A percentile compares a stretch with the other conserved stretches of the same genome.
Conservation (phyloP, 208 protist genomes). For the Trichomonas gallinae region DNA sequence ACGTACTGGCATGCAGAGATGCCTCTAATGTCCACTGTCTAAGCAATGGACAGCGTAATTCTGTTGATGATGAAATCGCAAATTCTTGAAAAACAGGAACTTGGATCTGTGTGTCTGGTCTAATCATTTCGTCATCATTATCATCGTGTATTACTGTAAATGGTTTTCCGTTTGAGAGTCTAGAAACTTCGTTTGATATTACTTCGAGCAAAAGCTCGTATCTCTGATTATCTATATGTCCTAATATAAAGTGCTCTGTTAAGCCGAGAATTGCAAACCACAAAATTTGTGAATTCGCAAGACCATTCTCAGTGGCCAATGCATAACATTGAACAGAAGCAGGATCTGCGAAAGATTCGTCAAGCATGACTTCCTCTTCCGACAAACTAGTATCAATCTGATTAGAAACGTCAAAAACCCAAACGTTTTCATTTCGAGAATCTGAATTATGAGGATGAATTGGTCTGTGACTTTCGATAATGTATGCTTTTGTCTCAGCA, state of each 20-base stretch:
- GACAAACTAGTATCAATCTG: not conserved
- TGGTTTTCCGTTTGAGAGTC: not conserved
- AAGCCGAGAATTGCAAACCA: conserved; percentile 7
- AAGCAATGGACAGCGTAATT: not conserved
- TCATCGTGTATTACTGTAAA: not conserved
- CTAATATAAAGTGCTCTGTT: not conserved
- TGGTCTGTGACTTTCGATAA: not conserved
- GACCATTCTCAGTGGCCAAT: not conserved
- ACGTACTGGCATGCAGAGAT: not conserved
- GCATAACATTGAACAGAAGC: not conserved
- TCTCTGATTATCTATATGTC: not conserved
- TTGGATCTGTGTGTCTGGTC: not conserved
- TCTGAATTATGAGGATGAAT: not conserved
- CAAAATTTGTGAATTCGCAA: not conserved
- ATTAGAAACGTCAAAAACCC: not conserved
- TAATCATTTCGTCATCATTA: not conserved
- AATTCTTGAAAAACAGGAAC: not conserved
- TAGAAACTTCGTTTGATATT: not conserved
- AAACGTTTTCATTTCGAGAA: not conserved
- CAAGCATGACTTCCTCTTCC: not conserved
- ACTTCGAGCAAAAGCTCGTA: not conserved
- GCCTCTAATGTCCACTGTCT: not conserved
- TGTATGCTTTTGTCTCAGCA: not conserved
- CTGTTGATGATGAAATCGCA: not conserved
- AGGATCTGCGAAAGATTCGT: not conserved